Evolutionary conservation across 2,329 filamentous ascomycete species (phyloP).

Genomic region (Colletotrichum trifolii): DNA sequence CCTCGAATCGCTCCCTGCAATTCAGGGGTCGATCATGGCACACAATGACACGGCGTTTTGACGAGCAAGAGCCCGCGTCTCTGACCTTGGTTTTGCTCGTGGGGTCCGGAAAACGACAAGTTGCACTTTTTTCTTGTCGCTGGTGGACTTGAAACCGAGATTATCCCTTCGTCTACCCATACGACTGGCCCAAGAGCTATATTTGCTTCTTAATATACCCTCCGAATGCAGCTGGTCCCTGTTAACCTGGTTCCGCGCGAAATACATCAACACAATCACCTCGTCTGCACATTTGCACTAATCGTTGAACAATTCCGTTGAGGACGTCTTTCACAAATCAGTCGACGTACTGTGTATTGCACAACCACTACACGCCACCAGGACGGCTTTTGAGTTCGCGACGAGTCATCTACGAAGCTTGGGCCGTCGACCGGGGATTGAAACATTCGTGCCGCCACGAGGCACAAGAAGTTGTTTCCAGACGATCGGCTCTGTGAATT

Average conservation of each 20-base stretch:
- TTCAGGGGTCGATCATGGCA: conserved; percentile 16
- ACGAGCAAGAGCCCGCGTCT: conserved; percentile 7
- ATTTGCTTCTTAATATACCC: conserved; percentile 51
- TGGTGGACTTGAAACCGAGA: conserved; percentile 47
- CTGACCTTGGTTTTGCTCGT: conserved; percentile 25
- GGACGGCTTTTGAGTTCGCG: background rate
- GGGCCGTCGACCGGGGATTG: conserved; percentile 6
- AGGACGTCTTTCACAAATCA: conserved; percentile 3
- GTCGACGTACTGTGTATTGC: conserved; percentile 12
- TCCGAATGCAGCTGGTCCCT: conserved; percentile 27
- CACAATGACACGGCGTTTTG: conserved; percentile 18
- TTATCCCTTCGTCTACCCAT: conserved; percentile 46
- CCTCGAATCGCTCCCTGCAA: conserved; percentile 19
- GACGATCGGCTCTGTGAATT: conserved; percentile 12
- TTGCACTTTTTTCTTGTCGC: conserved; percentile 32
- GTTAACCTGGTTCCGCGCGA: conserved; percentile 33
- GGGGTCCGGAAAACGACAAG: conserved; percentile 19
- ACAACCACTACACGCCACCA: background rate
- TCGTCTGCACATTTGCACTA: conserved; percentile 17
- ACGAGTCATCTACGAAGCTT: background rate
- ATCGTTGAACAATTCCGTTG: conserved; percentile 19
- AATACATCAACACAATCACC: conserved; percentile 22
- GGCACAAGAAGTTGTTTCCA: conserved; percentile 19
- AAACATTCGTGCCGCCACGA: conserved; percentile 24
- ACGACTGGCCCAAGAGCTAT: conserved; percentile 49